phyloP scores from a whole-genome alignment of 257 asterid species.

The Ilex aquifolium region DNA sequence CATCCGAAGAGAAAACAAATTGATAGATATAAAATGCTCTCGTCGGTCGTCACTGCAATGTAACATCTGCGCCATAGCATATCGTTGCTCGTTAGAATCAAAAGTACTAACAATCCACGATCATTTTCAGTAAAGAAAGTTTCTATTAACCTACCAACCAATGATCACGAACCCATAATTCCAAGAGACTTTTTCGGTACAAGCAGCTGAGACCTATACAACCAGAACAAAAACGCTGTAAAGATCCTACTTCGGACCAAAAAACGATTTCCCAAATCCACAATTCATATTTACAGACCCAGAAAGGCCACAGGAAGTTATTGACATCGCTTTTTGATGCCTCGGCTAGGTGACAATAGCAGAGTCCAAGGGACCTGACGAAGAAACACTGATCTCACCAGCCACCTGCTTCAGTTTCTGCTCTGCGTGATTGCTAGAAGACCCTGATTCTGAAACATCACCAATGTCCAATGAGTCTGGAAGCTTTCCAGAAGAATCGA shows the following conservation, averaged over 20 bases:
- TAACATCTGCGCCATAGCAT: too few species aligned
- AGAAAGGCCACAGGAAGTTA: neutral
- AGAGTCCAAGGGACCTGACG: neutral
- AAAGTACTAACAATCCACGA: too few species aligned
- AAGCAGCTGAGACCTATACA: slow-evolving; percentile 23
- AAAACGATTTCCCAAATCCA: slow-evolving; percentile 8
- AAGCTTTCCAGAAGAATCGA: slow-evolving; percentile 55
- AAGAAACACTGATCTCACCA: slow-evolving; percentile 40
- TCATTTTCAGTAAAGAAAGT: neutral
- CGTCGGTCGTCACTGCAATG: too few species aligned
- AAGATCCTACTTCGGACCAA: slow-evolving; percentile 8
- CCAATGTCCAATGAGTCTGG: slow-evolving; percentile 84
- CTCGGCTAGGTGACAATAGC: slow-evolving; percentile 25
- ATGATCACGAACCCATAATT: slow-evolving; percentile 11
- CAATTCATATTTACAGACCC: slow-evolving; percentile 17
- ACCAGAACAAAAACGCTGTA: slow-evolving; percentile 4
- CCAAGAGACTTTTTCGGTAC: slow-evolving; percentile 7
- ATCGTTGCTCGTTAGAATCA: too few species aligned
- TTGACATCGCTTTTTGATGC: slow-evolving; percentile 1
- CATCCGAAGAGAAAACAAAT: too few species aligned
- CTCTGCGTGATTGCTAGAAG: slow-evolving; percentile 14
- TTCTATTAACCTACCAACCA: slow-evolving; percentile 2
- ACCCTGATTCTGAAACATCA: slow-evolving; percentile 57
- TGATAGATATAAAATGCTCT: too few species aligned
- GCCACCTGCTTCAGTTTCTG: slow-evolving; percentile 26